Evolutionary conservation across 1,139 yeast genomes (phyloP).

Genomic region (Diutina siamensis): DNA sequence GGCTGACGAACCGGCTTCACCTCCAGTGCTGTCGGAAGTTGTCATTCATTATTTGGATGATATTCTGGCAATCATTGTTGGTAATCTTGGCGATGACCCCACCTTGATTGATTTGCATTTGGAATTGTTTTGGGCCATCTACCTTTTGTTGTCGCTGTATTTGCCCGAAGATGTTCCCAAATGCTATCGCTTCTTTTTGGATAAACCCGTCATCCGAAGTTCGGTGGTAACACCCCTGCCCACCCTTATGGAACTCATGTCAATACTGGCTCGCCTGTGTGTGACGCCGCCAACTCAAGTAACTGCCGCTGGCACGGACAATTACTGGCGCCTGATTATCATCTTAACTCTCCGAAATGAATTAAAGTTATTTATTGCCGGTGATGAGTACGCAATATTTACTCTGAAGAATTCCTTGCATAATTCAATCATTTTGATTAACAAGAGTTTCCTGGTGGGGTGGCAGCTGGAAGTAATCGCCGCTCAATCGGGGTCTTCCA

Average conservation of each 20-base stretch:
- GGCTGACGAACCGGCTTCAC: slow-evolving; percentile 13
- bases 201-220: not conserved
- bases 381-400: slow-evolving; percentile 13
- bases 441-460: slow-evolving; percentile 20
- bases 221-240: not conserved
- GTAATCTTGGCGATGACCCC: slow-evolving; percentile 10
- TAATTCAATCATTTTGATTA: slow-evolving; percentile 35
- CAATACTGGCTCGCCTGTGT: slow-evolving; percentile 1
- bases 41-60: slow-evolving; percentile 37
- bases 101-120: slow-evolving; percentile 14
- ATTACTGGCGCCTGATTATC: slow-evolving; percentile 2
- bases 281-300: not conserved
- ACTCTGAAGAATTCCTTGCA: slow-evolving; percentile 32
- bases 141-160: slow-evolving; percentile 8
- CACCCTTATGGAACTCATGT: not conserved
- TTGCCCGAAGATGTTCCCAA: slow-evolving; percentile 8
- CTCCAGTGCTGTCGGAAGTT: slow-evolving; percentile 14
- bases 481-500: not conserved
- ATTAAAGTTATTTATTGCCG: not conserved
- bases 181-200: slow-evolving; percentile 8
- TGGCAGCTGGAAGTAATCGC: not conserved
- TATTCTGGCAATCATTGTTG: slow-evolving; percentile 16
- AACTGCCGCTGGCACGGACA: not conserved
- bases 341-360: not conserved
- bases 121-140: slow-evolving; percentile 10